Conservation (phyloP, 2,329 filamentous ascomycete genomes). For the Hortaea werneckii region DNA sequence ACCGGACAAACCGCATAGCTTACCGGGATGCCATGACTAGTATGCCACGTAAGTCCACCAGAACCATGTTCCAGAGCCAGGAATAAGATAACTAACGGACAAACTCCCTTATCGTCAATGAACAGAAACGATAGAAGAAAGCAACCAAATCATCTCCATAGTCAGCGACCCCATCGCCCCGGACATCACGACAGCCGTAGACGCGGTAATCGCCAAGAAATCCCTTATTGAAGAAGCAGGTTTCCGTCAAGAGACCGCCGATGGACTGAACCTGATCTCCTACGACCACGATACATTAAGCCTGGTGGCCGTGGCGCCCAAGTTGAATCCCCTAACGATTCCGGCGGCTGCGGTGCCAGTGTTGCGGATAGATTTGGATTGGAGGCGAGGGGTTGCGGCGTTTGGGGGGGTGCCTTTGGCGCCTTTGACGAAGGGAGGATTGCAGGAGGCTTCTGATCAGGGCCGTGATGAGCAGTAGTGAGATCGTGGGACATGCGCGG, state of each 20-base stretch:
- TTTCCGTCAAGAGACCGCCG: constrained; percentile 12
- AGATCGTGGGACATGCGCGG: no score
- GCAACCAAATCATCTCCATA: constrained; percentile 13
- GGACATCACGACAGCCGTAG: constrained; percentile 13
- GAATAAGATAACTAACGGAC: not conserved
- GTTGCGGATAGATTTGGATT: constrained; percentile 11
- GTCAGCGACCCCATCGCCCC: constrained; percentile 13
- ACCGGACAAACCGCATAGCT: constrained; percentile 15
- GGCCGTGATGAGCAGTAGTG: no score
- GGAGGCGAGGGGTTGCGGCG: constrained; percentile 11
- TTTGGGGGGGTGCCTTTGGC: constrained; percentile 12
- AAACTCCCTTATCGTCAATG: not conserved
- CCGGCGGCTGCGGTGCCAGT: constrained; percentile 10
- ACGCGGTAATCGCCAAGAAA: constrained; percentile 15
- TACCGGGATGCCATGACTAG: constrained; percentile 16
- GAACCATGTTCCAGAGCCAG: not conserved
- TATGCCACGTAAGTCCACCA: constrained; percentile 8
- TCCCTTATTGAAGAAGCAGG: constrained; percentile 6
- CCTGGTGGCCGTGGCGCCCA: constrained; percentile 11
- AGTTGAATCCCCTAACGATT: constrained; percentile 11
- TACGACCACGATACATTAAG: constrained; percentile 14
- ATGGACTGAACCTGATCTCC: constrained; percentile 11
- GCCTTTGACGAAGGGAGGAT: not conserved
- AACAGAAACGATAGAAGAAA: constrained; percentile 9
- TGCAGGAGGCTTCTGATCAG: no score